Evolutionary conservation across 768 basidiomycete species (phyloP).

Genomic region (Gloeopeniophorella convolvens): DNA sequence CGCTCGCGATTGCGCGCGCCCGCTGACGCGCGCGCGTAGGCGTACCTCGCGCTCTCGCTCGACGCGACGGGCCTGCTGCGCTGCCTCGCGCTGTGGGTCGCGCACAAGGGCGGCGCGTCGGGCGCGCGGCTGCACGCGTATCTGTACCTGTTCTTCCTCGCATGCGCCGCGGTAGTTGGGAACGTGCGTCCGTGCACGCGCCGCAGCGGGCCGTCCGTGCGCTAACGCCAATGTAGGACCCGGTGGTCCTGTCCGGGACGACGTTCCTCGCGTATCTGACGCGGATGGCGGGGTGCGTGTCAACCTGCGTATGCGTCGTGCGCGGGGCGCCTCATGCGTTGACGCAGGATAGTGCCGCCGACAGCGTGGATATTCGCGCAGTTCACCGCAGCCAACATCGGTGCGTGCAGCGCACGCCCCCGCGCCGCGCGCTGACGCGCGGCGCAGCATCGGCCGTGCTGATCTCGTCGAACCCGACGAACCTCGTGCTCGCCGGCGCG

Average conservation of each 20-base stretch:
- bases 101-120: slow-evolving; percentile 58
- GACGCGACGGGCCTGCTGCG: slow-evolving; percentile 85
- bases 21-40: slow-evolving; percentile 20
- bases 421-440: not conserved
- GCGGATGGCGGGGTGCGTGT: slow-evolving; percentile 41
- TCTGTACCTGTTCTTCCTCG: slow-evolving; percentile 79
- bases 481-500: slow-evolving; percentile 86
- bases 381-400: slow-evolving; percentile 76
- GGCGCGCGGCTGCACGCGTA: slow-evolving; percentile 71
- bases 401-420: slow-evolving; percentile 34
- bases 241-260: slow-evolving; percentile 87
- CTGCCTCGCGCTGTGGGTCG: slow-evolving; percentile 85
- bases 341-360: slow-evolving; percentile 33
- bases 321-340: not conserved
- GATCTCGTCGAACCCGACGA: slow-evolving; percentile 90
- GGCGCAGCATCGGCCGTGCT: slow-evolving; percentile 43
- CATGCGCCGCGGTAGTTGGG: slow-evolving; percentile 73
- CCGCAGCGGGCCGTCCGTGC: not conserved
- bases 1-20: not conserved
- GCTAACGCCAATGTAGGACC: slow-evolving; percentile 42
- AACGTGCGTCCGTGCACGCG: slow-evolving; percentile 38
- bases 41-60: slow-evolving; percentile 88
- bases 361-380: slow-evolving; percentile 68
- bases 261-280: slow-evolving; percentile 90
- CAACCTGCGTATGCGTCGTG: not conserved